These are phyloP conservation scores for Niebla homalea DNA, from an alignment of 495 filamentous ascomycete species.

Conservation along the genomic window DNA sequence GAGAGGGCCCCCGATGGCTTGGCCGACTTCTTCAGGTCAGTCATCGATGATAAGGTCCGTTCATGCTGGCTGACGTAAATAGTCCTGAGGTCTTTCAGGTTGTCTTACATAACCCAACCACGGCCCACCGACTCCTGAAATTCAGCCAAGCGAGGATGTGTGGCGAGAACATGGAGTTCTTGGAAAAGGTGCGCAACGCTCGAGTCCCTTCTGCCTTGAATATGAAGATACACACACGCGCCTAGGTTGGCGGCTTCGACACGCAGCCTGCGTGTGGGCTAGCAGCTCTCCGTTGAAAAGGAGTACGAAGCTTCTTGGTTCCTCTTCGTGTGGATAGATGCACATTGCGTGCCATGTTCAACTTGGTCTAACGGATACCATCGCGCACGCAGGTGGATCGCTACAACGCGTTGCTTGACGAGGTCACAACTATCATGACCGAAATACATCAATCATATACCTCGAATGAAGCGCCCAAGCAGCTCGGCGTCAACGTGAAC, in stretches of 20 bases:
- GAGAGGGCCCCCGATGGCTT: conserved; percentile 11
- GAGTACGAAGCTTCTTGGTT: too few relatives aligned
- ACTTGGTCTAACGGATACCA: too few relatives aligned
- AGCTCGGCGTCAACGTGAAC: conserved; percentile 26
- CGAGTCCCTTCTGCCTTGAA: too few relatives aligned
- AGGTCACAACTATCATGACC: conserved; percentile 27
- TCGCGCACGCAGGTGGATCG: conserved; percentile 18
- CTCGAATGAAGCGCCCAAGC: conserved; percentile 24
- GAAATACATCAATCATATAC: conserved; percentile 35
- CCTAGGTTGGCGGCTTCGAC: too few relatives aligned
- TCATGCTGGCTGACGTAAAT: conserved; percentile 24
- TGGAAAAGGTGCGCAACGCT: conserved; percentile 27
- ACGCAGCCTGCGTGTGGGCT: too few relatives aligned
- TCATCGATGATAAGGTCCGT: conserved; percentile 14
- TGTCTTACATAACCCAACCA: conserved; percentile 32
- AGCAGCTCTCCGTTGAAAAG: too few relatives aligned
- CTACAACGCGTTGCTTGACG: conserved; percentile 25
- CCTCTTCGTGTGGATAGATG: too few relatives aligned
- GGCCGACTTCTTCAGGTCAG: conserved; percentile 32
- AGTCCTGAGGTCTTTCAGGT: conserved; percentile 33
- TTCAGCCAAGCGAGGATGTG: conserved; percentile 31
- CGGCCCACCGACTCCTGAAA: conserved; percentile 26
- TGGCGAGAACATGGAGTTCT: conserved; percentile 35
- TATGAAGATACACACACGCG: too few relatives aligned
- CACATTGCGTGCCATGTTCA: too few relatives aligned